Evolutionary conservation across 2,329 filamentous ascomycete species (phyloP).

Genomic region (Seiridium unicorne): DNA sequence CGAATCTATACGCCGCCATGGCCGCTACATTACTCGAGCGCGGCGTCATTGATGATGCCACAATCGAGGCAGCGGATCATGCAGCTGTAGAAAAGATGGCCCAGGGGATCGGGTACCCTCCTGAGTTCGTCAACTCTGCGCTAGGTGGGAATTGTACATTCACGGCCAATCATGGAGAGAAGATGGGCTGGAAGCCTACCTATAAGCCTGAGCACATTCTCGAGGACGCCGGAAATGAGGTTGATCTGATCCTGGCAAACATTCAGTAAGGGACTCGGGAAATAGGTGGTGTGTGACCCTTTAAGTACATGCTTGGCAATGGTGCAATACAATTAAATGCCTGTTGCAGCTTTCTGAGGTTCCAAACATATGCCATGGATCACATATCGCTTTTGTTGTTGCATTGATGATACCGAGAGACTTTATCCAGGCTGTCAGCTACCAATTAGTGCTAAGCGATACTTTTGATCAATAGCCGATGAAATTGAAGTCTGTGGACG

Average conservation of each 20-base stretch:
- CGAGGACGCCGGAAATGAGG: slow-evolving; percentile 42
- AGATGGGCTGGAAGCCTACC: slow-evolving; percentile 44
- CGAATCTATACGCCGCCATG: slow-evolving; percentile 47
- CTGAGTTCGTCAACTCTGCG: slow-evolving; percentile 35
- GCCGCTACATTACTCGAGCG: slow-evolving; percentile 38
- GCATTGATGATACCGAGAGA: no score
- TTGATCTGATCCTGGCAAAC: slow-evolving; percentile 36
- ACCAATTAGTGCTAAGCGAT: no score
- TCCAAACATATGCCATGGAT: no score
- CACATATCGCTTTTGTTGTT: no score
- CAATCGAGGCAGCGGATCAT: slow-evolving; percentile 33
- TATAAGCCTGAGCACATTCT: slow-evolving; percentile 44
- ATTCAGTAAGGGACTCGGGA: not conserved
- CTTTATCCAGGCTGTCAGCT: no score
- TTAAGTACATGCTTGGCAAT: not conserved
- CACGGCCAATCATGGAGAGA: slow-evolving; percentile 33
- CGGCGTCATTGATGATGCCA: slow-evolving; percentile 33
- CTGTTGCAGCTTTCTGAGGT: no score
- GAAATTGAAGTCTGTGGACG: no score
- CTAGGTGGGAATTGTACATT: slow-evolving; percentile 45
- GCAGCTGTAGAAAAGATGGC: slow-evolving; percentile 38
- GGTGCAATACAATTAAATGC: no score
- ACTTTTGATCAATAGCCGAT: no score
- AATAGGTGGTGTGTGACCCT: not conserved
- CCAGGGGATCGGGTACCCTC: slow-evolving; percentile 30